These are phyloP conservation scores for Monsonia emarginata DNA, from an alignment of 441 rosid species.

Conservation along the genomic window DNA sequence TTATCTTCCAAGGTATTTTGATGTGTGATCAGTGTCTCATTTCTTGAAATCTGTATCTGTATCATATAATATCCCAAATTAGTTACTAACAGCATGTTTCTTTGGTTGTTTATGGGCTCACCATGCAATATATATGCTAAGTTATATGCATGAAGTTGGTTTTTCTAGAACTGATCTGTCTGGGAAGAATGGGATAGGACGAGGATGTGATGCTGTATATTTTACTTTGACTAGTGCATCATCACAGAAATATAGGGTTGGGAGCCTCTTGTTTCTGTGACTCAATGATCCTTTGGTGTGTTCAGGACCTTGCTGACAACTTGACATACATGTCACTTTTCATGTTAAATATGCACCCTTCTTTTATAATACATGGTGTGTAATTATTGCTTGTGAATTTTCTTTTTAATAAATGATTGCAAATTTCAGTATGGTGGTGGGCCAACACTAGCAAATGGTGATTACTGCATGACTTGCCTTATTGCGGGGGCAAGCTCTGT, in stretches of 20 bases:
- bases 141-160: not conserved
- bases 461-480: slow-evolving; percentile 75
- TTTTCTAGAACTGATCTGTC: not conserved
- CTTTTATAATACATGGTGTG: slow-evolving; percentile 11
- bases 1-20: slow-evolving; percentile 59
- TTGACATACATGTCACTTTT: not conserved
- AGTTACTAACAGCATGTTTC: not conserved
- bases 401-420: slow-evolving; percentile 15
- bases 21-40: slow-evolving; percentile 6
- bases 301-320: slow-evolving; percentile 1
- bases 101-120: not conserved
- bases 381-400: slow-evolving; percentile 19
- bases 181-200: not conserved
- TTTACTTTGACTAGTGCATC: not conserved
- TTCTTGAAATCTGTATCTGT: not conserved
- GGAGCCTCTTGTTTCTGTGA: not conserved
- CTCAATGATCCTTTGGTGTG: not conserved
- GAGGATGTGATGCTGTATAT: not conserved
- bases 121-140: not conserved
- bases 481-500: slow-evolving; percentile 55
- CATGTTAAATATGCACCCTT: not conserved
- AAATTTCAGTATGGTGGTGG: slow-evolving; percentile 63
- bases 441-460: slow-evolving; percentile 56
- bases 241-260: not conserved
- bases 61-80: not conserved